Conservation (phyloP, 345 rosid genomes). For the Ricinus communis region DNA sequence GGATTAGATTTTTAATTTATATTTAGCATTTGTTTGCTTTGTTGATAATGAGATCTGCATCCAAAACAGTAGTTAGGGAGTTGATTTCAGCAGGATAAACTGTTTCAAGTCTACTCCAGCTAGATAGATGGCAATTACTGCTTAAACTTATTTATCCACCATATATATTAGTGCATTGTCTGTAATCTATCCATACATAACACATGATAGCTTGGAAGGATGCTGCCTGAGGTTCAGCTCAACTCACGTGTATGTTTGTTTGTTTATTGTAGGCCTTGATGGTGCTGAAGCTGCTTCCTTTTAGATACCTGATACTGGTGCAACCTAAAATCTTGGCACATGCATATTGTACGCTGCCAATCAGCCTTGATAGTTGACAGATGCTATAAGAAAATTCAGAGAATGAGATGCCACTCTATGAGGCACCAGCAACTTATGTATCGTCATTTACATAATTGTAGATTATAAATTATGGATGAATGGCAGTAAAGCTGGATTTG, state of each 20-base stretch:
- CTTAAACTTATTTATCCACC: no score
- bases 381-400: not conserved
- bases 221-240: not conserved
- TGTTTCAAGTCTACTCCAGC: no score
- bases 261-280: conserved; percentile 25
- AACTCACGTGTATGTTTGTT: not conserved
- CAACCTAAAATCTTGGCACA: conserved; percentile 16
- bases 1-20: no score
- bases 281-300: not conserved
- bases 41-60: no score
- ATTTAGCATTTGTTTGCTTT: no score
- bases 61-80: no score
- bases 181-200: no score
- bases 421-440: not conserved
- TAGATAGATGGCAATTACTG: no score
- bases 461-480: not conserved
- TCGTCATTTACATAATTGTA: not conserved
- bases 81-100: no score
- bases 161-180: no score
- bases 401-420: not conserved
- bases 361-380: not conserved
- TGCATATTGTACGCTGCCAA: not conserved
- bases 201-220: no score
- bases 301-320: conserved; percentile 20
- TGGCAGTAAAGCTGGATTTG: not conserved